These are phyloP conservation scores for Coniella lustricola DNA, from an alignment of 2,329 filamentous ascomycete genomes.

Conservation along the genomic window DNA sequence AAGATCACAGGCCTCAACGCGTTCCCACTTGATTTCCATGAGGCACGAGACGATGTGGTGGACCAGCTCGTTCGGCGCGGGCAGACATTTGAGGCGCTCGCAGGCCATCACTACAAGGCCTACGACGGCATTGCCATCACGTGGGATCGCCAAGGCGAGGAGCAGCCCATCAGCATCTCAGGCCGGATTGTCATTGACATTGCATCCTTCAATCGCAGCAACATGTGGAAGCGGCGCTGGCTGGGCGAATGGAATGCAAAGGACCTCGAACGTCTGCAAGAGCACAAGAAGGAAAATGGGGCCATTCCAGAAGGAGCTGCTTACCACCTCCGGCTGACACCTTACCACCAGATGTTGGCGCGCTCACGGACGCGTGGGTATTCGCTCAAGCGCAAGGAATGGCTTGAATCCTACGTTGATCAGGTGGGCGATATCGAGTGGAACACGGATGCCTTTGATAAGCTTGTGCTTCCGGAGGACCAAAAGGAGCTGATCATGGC, in stretches of 20 bases:
- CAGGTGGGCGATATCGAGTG: constrained; percentile 37
- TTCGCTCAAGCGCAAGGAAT: constrained; percentile 38
- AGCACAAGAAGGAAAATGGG: constrained; percentile 19
- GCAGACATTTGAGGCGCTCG: constrained; percentile 36
- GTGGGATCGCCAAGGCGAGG: constrained; percentile 28
- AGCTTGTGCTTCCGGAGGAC: constrained; percentile 40
- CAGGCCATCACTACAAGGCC: constrained; percentile 41
- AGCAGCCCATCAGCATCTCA: constrained; percentile 24
- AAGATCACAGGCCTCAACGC: constrained; percentile 36
- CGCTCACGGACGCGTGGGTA: constrained; percentile 37
- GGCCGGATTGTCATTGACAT: constrained; percentile 35
- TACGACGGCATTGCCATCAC: constrained; percentile 34
- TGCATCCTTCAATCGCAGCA: constrained; percentile 29
- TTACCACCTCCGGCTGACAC: constrained; percentile 21
- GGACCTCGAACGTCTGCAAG: constrained; percentile 25
- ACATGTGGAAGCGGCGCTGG: constrained; percentile 25
- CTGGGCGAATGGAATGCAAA: constrained; percentile 27
- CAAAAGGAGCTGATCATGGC: constrained; percentile 46
- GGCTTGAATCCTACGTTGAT: constrained; percentile 43
- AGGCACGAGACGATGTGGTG: constrained; percentile 29
- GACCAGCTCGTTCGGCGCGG: constrained; percentile 33
- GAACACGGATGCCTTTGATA: constrained; percentile 41
- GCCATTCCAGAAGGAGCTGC: constrained; percentile 15
- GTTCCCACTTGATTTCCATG: constrained; percentile 39
- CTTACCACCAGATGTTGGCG: constrained; percentile 28